These are phyloP conservation scores for Apodospora peruviana DNA, from an alignment of 495 filamentous ascomycete genomes.

Conservation along the genomic window DNA sequence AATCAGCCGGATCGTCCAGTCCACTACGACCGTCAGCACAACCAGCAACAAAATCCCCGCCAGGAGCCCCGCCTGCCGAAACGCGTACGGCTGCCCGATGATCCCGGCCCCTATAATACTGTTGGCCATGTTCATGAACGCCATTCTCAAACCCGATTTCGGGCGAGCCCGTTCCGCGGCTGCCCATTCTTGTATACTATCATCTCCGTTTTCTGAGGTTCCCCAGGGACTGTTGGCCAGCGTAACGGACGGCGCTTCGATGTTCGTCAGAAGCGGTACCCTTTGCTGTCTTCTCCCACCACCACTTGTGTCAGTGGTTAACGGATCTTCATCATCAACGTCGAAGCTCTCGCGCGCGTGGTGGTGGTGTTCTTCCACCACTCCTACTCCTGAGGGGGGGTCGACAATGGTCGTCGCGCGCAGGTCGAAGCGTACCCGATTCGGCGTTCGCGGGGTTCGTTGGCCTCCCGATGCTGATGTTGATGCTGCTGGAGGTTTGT, in stretches of 20 bases:
- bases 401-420: conserved; percentile 36
- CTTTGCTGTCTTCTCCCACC: conserved; percentile 39
- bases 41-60: conserved; percentile 75
- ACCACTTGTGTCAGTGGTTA: conserved; percentile 19
- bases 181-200: conserved; percentile 38
- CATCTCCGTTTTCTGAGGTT: conserved; percentile 49
- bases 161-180: conserved; percentile 41
- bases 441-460: conserved; percentile 69
- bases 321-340: conserved; percentile 24
- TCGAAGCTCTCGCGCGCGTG: conserved; percentile 36
- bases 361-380: conserved; percentile 33
- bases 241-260: conserved; percentile 83
- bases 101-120: conserved; percentile 97
- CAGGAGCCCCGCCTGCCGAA: conserved; percentile 79
- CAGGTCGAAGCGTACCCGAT: conserved; percentile 88
- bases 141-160: conserved; percentile 41
- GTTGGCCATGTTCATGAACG: conserved; percentile 99
- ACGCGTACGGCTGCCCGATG: conserved; percentile 94
- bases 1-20: conserved; percentile 97
- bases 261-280: conserved; percentile 73
- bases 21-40: conserved; percentile 72
- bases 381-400: conserved; percentile 3
- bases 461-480: conserved; percentile 22
- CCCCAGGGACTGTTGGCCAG: conserved; percentile 52
- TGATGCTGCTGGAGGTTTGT: neutral